A percentile compares a stretch with the other conserved stretches of the same genome.
Evolutionary conservation across 208 protist species (phyloP).

Genomic region (Crithidia brevicula): DNA sequence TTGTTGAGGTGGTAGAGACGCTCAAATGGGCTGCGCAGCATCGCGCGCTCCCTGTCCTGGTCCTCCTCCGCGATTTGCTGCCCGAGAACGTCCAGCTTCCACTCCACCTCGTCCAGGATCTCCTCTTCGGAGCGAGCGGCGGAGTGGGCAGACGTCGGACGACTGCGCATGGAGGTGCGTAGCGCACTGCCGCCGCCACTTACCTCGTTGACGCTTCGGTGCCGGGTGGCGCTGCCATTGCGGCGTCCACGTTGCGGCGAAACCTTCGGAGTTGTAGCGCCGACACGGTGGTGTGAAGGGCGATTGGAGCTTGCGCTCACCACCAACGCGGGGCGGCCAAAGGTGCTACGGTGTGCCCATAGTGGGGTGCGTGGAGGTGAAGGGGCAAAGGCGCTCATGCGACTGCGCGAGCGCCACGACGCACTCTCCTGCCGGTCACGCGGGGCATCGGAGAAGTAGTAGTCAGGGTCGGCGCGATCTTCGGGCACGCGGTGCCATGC

Average conservation of each 20-base stretch:
- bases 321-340: neutral
- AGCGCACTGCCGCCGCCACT: neutral
- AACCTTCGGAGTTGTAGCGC: too few species aligned
- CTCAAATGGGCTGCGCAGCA: conserved; percentile 59
- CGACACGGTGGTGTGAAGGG: too few species aligned
- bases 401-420: conserved; percentile 9
- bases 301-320: neutral
- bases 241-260: conserved; percentile 9
- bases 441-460: conserved; percentile 17
- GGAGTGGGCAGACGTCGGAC: neutral
- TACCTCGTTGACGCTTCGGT: too few species aligned
- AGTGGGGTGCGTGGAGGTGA: conserved; percentile 20
- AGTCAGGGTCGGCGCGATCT: neutral
- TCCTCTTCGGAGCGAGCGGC: conserved; percentile 35
- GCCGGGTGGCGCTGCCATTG: neutral
- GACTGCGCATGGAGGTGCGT: neutral
- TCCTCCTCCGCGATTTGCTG: conserved; percentile 47
- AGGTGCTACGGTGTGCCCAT: conserved; percentile 18
- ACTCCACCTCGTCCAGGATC: conserved; percentile 52
- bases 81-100: conserved; percentile 43
- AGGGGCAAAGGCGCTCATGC: neutral
- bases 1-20: conserved; percentile 90
- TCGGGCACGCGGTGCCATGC: neutral
- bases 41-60: conserved; percentile 35
- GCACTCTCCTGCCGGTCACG: neutral